Evolutionary conservation across 225 moss, liverwort and hornwort species (phyloP), one percentile per base, ranked within the genome.

Genomic region (Polytrichum formosum): DNA sequence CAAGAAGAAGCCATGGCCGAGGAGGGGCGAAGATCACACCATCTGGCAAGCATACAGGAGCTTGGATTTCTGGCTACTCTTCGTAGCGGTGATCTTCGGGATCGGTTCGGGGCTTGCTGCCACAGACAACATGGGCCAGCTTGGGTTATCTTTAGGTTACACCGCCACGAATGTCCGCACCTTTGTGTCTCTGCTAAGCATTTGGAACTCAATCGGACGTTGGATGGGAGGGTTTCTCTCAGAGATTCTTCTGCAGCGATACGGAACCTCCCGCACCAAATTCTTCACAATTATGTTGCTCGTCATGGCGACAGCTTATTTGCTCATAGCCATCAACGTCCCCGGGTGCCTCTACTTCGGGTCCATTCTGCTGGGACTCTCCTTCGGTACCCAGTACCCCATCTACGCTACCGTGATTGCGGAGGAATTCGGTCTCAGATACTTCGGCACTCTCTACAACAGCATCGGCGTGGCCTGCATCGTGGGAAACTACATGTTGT

Each of bases 151-250:
- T 0, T 61, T 88, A 26, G 89, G 93, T 0, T 93, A 93, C 68
- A 1, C 71, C 0, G 1, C 73, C 0, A 79, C 73, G 0, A 72
- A 55, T 7, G 83, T 91, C 6, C 71, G 28, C 18, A 91, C 83
- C 0, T 90, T 90, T 19, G 84, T 91, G 0, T 87, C 90, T 0
- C 72, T 93, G 1, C 53, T 90, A 54, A 90, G 93, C 89, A 93
- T 91, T 22, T 93, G 89, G 93, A 93, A 93, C 66, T 86, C 85
- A 54, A 75, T 91, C 19, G 91, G 93, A 2, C 84, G 91, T 0
- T 83, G 85, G 64, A 79, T 75, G 1, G 85, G 87, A 6, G 93
- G 93, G 0, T 81, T 85, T 53, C 71, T 91, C 22, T 83, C 90
- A 0, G 91, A 93, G 27, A 65, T 69, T 4, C 83, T 82, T 9